Evolutionary conservation across 306 rosid genomes (phyloP).

Genomic region (Lithocarpus polystachyus): DNA sequence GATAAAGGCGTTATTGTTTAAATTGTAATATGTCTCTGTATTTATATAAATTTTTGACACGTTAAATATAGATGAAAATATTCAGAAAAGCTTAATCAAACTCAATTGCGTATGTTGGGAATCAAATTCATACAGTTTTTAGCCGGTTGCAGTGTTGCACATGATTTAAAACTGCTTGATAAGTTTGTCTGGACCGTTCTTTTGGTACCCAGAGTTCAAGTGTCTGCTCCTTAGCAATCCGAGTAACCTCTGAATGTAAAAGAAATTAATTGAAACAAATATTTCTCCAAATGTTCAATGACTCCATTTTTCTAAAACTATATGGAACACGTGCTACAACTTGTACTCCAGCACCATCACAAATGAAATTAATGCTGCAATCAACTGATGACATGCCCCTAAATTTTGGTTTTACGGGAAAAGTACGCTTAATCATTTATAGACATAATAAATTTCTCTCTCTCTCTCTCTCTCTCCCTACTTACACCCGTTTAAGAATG

Average conservation of each 20-base stretch:
- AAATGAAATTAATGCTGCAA: constrained; percentile 84
- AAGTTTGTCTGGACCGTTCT: background rate
- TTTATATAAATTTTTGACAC: background rate
- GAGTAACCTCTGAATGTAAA: background rate
- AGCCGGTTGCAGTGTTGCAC: background rate
- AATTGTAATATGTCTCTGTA: background rate
- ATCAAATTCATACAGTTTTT: background rate
- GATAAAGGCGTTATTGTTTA: background rate
- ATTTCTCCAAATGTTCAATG: background rate
- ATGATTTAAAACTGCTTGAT: background rate
- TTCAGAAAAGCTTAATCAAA: constrained; percentile 1
- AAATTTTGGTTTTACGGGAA: constrained; percentile 92
- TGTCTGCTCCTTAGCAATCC: background rate
- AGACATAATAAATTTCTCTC: background rate
- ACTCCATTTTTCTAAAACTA: constrained; percentile 18
- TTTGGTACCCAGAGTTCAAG: background rate
- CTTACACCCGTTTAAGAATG: background rate
- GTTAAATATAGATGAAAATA: constrained; percentile 2
- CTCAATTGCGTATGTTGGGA: background rate
- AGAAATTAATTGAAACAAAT: background rate
- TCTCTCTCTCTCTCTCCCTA: background rate
- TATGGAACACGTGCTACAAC: constrained; percentile 93
- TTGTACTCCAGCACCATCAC: constrained; percentile 80
- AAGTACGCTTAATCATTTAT: constrained; percentile 40
- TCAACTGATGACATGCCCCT: constrained; percentile 83